Percentiles rank a stretch among this genome's conserved stretches.
phyloP scores from a whole-genome alignment of 305 asterid genomes.

The Salvia sclarea region DNA sequence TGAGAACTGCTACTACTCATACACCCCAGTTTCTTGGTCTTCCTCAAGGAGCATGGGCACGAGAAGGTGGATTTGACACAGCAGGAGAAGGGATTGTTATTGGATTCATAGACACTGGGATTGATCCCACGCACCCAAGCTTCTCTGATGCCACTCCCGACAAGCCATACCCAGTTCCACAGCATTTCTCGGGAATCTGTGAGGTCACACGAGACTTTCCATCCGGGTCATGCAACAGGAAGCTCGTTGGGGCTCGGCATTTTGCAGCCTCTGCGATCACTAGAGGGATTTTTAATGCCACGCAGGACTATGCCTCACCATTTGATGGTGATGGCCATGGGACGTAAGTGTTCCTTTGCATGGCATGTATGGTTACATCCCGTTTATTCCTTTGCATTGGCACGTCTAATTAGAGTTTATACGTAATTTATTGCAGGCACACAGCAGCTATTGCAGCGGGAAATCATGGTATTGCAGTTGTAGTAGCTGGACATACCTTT shows the following conservation, averaged over 20 bases:
- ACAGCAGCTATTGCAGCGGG: slow-evolving; percentile 95
- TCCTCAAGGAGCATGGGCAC: slow-evolving; percentile 95
- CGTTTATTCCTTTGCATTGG: neutral
- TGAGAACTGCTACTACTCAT: slow-evolving; percentile 86
- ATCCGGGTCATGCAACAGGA: slow-evolving; percentile 97
- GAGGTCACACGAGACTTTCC: slow-evolving; percentile 97
- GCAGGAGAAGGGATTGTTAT: slow-evolving; percentile 99
- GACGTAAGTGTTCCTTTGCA: slow-evolving; percentile 62
- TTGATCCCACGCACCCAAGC: slow-evolving; percentile 92
- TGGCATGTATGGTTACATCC: neutral
- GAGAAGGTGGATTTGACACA: slow-evolving; percentile 80
- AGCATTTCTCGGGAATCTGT: slow-evolving; percentile 88
- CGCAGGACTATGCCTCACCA: slow-evolving; percentile 96
- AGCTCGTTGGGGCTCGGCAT: slow-evolving; percentile 97
- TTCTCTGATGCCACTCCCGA: slow-evolving; percentile 70
- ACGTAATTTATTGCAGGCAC: slow-evolving; percentile 56
- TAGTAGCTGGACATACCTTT: slow-evolving; percentile 85
- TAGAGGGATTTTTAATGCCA: slow-evolving; percentile 92
- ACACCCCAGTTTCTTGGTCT: slow-evolving; percentile 95
- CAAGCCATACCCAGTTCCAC: slow-evolving; percentile 77
- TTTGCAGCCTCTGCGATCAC: slow-evolving; percentile 98
- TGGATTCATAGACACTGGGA: slow-evolving; percentile 93
- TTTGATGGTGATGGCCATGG: slow-evolving; percentile 98
- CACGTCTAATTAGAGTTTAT: neutral
- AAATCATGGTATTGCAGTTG: slow-evolving; percentile 89